Evolutionary conservation across 306 rosid species (phyloP), one percentile per base, ranked within the genome.

Genomic region (Citrullus amarus): DNA sequence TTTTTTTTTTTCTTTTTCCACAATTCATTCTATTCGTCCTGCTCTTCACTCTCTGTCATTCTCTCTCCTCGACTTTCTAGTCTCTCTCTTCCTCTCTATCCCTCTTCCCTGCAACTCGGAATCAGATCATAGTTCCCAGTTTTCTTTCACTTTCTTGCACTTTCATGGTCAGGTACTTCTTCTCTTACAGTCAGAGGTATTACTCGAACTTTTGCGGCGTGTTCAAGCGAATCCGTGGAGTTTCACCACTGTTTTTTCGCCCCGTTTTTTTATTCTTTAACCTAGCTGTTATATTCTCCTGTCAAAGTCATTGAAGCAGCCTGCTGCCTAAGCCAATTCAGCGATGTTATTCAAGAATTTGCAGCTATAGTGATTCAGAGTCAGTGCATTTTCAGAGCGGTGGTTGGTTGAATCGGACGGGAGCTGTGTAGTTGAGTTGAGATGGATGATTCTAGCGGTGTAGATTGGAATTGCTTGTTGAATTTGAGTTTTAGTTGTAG

Each of bases 101-200:
- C 50, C 77, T 74, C 62, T 53, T 54, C 48, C 32, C 78, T 53
- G 46, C 78, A 74, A 53, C 30, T 84, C 85, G 83, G 81, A 75
- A 73, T 80, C 92, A 92, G 97, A 94, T 94, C 97, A 88, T 82
- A 86, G 84, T 84, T 88, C 75, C 79, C 82, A 83, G 88, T 66
- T 86, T 84, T 80, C 87, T 84, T 82, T 88, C 89, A 86, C 90
- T 93, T 84, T 84, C 89, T 85, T 69, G 57, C 86, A 71, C 46
- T 73, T 73, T 74, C 48, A 17, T 12, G 46, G 1, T 53, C 78
- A 74, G 48, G 81, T 82, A 86, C 61, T 83, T 83, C 81, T 79
- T 79, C 83, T 70, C 83, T 84, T 72, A 71, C 83, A 61, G 60
- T 73, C 84, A 36, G 76, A 80, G 58, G 85, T 20, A 50, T 30